Evolutionary conservation across 2,329 filamentous ascomycete species (phyloP).

Genomic region (Sporothrix luriei): DNA sequence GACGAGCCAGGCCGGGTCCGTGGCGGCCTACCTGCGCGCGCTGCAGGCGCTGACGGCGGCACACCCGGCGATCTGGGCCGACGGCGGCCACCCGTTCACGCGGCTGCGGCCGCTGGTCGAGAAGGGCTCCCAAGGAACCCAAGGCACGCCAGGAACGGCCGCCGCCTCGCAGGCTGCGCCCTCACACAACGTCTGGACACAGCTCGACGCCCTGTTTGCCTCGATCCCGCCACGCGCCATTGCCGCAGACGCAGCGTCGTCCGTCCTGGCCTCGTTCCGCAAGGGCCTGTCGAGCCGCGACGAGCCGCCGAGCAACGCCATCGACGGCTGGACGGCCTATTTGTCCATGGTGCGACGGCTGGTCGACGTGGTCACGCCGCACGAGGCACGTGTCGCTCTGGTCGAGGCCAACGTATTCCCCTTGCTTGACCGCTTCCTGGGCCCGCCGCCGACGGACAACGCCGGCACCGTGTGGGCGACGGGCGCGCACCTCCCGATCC

Average conservation of each 20-base stretch:
- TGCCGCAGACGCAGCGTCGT: constrained; percentile 54
- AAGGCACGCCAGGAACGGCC: too few species aligned
- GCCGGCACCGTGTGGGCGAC: constrained; percentile 41
- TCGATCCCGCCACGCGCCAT: constrained; percentile 56
- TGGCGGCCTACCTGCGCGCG: constrained; percentile 68
- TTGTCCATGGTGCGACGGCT: constrained; percentile 64
- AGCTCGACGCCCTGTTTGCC: constrained; percentile 64
- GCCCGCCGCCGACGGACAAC: constrained; percentile 46
- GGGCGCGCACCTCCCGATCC: constrained; percentile 43
- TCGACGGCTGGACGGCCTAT: constrained; percentile 75
- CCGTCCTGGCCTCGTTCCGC: constrained; percentile 68
- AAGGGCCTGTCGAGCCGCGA: constrained; percentile 72
- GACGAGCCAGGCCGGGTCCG: constrained; percentile 72
- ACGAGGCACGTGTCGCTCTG: constrained; percentile 51
- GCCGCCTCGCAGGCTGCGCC: constrained; percentile 39
- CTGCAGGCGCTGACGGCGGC: constrained; percentile 66
- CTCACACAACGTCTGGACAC: constrained; percentile 68
- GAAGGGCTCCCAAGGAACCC: constrained; percentile 84
- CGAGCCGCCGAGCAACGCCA: constrained; percentile 69
- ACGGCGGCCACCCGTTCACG: constrained; percentile 54
- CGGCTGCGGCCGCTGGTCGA: constrained; percentile 73
- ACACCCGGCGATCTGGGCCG: constrained; percentile 74
- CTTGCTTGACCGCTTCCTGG: constrained; percentile 58
- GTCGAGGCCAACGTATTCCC: constrained; percentile 56
- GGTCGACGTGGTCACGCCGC: constrained; percentile 49